Percentiles rank a stretch among this genome's conserved stretches.
phyloP scores from a whole-genome alignment of 2,329 filamentous ascomycete genomes.

The Ophiobolus disseminans region DNA sequence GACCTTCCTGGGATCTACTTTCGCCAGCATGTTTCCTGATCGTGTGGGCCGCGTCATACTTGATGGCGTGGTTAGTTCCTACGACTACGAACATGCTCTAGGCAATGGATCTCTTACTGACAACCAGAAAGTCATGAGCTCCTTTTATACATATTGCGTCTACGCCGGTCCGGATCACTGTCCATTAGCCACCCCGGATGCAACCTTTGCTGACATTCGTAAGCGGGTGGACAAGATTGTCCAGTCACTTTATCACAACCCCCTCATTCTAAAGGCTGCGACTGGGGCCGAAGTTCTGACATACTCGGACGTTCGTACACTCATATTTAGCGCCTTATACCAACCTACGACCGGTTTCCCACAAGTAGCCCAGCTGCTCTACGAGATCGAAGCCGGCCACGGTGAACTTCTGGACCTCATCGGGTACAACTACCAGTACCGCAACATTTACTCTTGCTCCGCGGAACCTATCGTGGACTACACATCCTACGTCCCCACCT shows the following conservation, averaged over 20 bases:
- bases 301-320: slow-evolving; percentile 48
- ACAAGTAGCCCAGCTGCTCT: slow-evolving; percentile 43
- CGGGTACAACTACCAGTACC: slow-evolving; percentile 15
- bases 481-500: slow-evolving; percentile 17
- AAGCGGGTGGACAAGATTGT: slow-evolving; percentile 42
- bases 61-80: slow-evolving; percentile 55
- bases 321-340: slow-evolving; percentile 50
- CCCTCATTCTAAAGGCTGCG: slow-evolving; percentile 44
- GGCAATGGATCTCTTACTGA: slow-evolving; percentile 53
- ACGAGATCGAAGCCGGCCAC: slow-evolving; percentile 39
- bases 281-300: slow-evolving; percentile 46
- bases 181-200: slow-evolving; percentile 46
- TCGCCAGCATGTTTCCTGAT: slow-evolving; percentile 49
- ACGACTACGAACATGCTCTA: slow-evolving; percentile 44
- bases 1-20: slow-evolving; percentile 50
- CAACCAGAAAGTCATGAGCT: slow-evolving; percentile 52
- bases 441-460: slow-evolving; percentile 39
- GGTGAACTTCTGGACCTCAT: slow-evolving; percentile 33
- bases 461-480: slow-evolving; percentile 18
- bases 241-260: slow-evolving; percentile 50
- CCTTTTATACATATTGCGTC: slow-evolving; percentile 56
- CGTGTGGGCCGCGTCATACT: slow-evolving; percentile 47
- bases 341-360: slow-evolving; percentile 44
- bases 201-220: slow-evolving; percentile 45
- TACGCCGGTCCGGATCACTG: slow-evolving; percentile 51